phyloP scores from a whole-genome alignment of 2,329 filamentous ascomycete genomes.

The Furcasterigmium furcatum region DNA sequence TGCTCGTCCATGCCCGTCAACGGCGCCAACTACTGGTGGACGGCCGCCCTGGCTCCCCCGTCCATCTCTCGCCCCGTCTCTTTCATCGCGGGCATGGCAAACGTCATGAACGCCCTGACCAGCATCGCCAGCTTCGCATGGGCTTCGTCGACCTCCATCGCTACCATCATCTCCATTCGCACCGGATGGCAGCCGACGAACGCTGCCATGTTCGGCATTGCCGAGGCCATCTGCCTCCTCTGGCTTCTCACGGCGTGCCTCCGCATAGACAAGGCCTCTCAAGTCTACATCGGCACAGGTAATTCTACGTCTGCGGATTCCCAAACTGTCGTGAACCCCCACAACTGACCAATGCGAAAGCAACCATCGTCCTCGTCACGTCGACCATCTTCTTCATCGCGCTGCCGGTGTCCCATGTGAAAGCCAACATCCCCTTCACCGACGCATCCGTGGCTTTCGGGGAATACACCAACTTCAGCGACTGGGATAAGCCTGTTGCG shows the following conservation, averaged over 20 bases:
- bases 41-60: conserved; percentile 51
- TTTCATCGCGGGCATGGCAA: conserved; percentile 16
- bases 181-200: not conserved
- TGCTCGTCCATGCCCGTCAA: conserved; percentile 56
- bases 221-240: not conserved
- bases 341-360: not conserved
- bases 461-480: not conserved
- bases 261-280: not conserved
- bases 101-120: not conserved
- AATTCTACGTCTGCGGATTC: too few species aligned
- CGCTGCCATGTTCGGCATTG: not conserved
- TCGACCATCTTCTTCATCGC: not conserved
- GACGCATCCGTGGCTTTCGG: not conserved
- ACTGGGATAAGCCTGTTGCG: not conserved
- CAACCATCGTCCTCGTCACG: not conserved
- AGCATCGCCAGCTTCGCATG: not conserved
- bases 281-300: too few species aligned
- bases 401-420: not conserved
- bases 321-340: too few species aligned
- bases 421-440: not conserved
- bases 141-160: too few species aligned
- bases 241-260: not conserved
- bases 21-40: conserved; percentile 60
- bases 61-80: conserved; percentile 9
- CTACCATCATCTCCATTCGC: not conserved